Evolutionary conservation across 352 stramenopile genomes (phyloP), one percentile per base, ranked within the genome.

Genomic region (Phytophthora kernoviae): DNA sequence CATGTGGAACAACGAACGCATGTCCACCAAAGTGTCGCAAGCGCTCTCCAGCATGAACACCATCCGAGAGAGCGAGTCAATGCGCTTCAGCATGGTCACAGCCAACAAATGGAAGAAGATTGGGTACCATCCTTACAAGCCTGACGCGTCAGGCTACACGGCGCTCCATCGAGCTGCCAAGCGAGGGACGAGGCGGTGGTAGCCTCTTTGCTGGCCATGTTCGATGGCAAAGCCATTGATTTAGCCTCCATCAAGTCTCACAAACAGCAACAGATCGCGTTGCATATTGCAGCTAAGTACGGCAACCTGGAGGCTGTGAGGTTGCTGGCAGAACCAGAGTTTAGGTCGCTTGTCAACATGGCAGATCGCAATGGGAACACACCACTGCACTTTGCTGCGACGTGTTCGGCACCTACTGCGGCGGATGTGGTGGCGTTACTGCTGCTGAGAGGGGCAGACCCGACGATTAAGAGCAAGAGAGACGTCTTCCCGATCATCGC

Each of bases 101-200:
- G 83, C 86, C 17, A 81, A 65, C 70, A 93, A 92, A 66, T 94
- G 86, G 86, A 89, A 90, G 52, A 90, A 91, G 41, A 79, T 86
- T 54, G 86, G 83, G 26, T 94, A 94, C 53, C 79, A 92, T 51
- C 86, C 86, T 37, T 94, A 93, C 68, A 88, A 90, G 34, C 83
- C 80, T 12, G 86, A 93, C 53, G 79, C 76, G 22, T 82, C 72
- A 30, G 86, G 86, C 18, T 94, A 91, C 72, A 94, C 86, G 33
- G 86, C 86, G 34, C 68, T 94, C 36, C 86, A 94, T 49, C 83
- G 86, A 26, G 78, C 83, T 2, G 83, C 86, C 24, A 89, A 90
- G 53, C 79, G 78, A 20, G 86, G 83, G 83, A 93, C 54, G 73
- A 77, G 34, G 52, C 74, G 5, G 77, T 94, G 18, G 74, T 93